Conservation (phyloP, 441 rosid genomes). For the Viola pubescens region DNA sequence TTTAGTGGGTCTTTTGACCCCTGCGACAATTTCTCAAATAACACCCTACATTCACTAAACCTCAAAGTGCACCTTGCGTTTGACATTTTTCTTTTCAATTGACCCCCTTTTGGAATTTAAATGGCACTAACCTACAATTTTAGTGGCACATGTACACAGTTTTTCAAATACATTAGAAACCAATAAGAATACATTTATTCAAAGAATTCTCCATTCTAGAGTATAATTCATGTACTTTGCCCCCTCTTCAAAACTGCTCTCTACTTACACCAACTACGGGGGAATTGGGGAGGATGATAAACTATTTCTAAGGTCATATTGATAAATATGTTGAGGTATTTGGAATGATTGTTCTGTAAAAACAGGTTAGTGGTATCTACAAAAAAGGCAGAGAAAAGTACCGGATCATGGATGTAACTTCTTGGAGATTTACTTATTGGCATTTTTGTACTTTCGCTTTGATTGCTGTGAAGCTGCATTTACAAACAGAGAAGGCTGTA, state of each 20-base stretch:
- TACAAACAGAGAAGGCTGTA: constrained; percentile 88
- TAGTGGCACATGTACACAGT: no score
- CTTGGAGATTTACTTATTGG: neutral
- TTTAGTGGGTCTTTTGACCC: no score
- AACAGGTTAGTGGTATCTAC: constrained; percentile 4
- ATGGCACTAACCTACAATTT: no score
- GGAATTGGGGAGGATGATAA: neutral
- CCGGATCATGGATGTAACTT: neutral
- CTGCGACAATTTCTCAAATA: neutral
- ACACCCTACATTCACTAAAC: neutral
- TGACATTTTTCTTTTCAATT: no score
- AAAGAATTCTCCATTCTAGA: neutral
- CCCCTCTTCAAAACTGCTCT: neutral
- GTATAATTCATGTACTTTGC: neutral
- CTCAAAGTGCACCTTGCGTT: no score
- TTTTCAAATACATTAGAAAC: no score
- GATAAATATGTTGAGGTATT: neutral
- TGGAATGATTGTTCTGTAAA: neutral
- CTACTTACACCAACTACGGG: neutral
- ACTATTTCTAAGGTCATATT: neutral
- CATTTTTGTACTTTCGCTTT: neutral
- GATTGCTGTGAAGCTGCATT: constrained; percentile 1
- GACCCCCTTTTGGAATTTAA: no score
- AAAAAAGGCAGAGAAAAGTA: neutral
- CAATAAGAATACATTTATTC: no score